Percentiles rank a stretch among this genome's conserved stretches.
Evolutionary conservation across 306 rosid genomes (phyloP).

Genomic region (Prosopis cineraria): DNA sequence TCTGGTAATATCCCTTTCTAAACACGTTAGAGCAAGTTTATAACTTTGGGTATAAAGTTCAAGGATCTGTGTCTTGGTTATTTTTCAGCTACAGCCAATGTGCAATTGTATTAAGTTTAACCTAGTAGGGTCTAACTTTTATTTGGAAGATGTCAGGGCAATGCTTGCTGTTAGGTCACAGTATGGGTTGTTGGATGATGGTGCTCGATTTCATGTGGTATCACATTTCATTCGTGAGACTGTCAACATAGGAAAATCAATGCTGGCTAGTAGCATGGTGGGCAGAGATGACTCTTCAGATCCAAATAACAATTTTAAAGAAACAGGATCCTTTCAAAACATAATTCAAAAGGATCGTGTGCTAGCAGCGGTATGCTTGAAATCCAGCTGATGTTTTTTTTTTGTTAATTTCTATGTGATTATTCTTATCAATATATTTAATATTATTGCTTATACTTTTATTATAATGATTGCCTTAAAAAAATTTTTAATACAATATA

Average conservation of each 20-base stretch:
- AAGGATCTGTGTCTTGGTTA: constrained; percentile 7
- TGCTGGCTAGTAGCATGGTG: constrained; percentile 82
- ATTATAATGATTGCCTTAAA: neutral
- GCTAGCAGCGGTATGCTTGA: constrained; percentile 75
- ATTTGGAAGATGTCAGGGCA: constrained; percentile 65
- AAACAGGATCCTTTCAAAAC: constrained; percentile 74
- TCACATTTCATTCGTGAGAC: constrained; percentile 91
- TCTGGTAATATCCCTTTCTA: constrained; percentile 65
- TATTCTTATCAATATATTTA: neutral
- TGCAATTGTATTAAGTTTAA: neutral
- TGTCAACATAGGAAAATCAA: constrained; percentile 76
- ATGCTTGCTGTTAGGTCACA: constrained; percentile 89
- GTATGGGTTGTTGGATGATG: constrained; percentile 79
- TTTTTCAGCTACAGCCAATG: neutral
- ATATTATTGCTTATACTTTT: neutral
- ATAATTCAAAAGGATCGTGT: constrained; percentile 93
- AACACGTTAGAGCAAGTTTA: constrained; percentile 21
- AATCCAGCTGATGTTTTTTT: neutral
- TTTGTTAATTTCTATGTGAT: neutral
- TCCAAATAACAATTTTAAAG: constrained; percentile 53
- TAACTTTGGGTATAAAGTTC: constrained; percentile 8
- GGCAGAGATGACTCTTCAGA: constrained; percentile 71
- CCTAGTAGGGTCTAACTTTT: constrained; percentile 37
- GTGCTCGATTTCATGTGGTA: constrained; percentile 90
- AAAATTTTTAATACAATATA: neutral